Base-by-base conservation (phyloP, 192 early-diverging fungal species). In the Coemansia sp. region DNA sequence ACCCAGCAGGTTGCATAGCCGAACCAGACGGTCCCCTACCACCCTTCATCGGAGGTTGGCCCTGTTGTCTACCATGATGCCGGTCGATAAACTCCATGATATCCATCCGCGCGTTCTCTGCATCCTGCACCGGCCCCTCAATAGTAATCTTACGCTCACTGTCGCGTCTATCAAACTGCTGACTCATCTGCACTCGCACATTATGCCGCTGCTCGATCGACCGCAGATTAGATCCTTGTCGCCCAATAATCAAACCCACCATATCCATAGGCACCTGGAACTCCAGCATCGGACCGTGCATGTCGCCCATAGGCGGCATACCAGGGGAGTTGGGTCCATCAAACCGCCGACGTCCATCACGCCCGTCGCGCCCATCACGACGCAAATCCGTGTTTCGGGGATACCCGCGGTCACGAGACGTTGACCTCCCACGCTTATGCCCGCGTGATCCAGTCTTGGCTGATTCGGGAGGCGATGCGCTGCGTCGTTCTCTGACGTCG, bases 241-340 rank as follows among this genome's bases (percentile, higher is more conserved):
- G 82, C 9, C 94, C 94, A 75, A 96, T 96, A 36, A 96, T 86
- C 51, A 93, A 70, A 4, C 94, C 94, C 9, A 94, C 91, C 61
- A 90, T 87, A 38, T 74, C 81, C 63, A 86, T 76, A 4, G 89
- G 87, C 7, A 93, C 87, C 22, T 59, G 78, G 52, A 90, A 86
- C 67, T 90, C 86, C 3, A 83, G 17, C 18, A 55, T 20, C 22
- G 52, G 65, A 34, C 65, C 67, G 48, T 41, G 51, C 51, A 3
- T 28, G 52, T 14, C 38, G 54, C 43, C 64, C 32, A 36, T 20
- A 2, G 53, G 53, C 14, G 54, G 20, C 54, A 22, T 33, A 56
- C 54, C 54, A n/a, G 15, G 5, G 5, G 54, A 2, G 0, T 33
- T 33, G 8, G 54, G 54, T 22, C 54, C 54, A 12, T 56, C 54